Evolutionary conservation across 192 early-diverging fungal genomes (phyloP).

Genomic region (Funneliformis mosseae): DNA sequence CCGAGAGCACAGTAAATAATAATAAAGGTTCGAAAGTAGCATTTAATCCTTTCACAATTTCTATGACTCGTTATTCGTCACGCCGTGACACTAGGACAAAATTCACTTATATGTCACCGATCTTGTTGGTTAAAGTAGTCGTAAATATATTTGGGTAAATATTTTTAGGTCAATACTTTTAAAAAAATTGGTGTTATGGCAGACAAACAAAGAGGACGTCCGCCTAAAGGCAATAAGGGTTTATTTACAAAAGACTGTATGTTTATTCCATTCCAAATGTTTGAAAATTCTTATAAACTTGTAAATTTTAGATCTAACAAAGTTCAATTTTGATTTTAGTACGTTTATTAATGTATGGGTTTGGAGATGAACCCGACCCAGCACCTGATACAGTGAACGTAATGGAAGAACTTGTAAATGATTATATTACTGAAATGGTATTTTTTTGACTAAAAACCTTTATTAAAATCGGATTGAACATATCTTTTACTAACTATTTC

Average conservation of each 20-base stretch:
- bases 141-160: too few relatives aligned
- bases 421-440: conserved; percentile 81
- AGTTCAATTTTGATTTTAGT: conserved; percentile 44
- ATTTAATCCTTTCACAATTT: too few relatives aligned
- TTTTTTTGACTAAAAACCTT: neutral
- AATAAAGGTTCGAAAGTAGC: too few relatives aligned
- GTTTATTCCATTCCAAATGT: neutral
- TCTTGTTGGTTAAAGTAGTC: too few relatives aligned
- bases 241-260: conserved; percentile 48
- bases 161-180: too few relatives aligned
- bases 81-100: too few relatives aligned
- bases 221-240: conserved; percentile 26
- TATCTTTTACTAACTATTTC: neutral
- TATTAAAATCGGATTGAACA: neutral
- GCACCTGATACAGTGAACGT: conserved; percentile 75
- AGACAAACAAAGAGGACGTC: neutral
- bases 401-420: conserved; percentile 80
- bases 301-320: neutral
- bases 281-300: neutral
- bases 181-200: neutral
- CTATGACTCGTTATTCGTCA: too few relatives aligned
- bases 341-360: conserved; percentile 82
- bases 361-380: conserved; percentile 80
- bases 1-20: too few relatives aligned
- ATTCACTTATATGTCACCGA: too few relatives aligned